phyloP scores from a whole-genome alignment of 345 rosid species.

The Citrus glauca region DNA sequence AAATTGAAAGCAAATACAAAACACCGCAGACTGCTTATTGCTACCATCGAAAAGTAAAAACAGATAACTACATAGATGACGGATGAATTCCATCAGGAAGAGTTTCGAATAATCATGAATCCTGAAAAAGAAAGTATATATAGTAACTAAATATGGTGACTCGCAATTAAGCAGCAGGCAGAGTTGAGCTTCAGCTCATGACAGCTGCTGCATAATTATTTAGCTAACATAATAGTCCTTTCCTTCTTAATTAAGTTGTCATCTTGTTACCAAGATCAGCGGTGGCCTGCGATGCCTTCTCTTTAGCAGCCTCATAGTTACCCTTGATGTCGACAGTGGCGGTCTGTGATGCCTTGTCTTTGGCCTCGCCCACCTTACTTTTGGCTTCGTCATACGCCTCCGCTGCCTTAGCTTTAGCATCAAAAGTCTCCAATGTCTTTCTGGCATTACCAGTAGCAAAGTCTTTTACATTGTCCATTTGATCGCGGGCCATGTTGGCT shows the following conservation, averaged over 20 bases:
- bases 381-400: conserved; percentile 23
- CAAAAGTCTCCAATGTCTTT: background rate
- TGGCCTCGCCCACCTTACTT: conserved; percentile 35
- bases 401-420: background rate
- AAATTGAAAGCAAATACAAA: too few species aligned
- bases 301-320: conserved; percentile 46
- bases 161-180: conserved; percentile 14
- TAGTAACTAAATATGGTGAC: background rate
- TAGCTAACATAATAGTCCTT: background rate
- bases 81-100: too few species aligned
- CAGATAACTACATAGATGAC: too few species aligned
- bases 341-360: conserved; percentile 45
- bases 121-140: background rate
- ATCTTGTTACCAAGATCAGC: conserved; percentile 43
- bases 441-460: conserved; percentile 8
- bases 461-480: background rate
- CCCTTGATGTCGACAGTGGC: conserved; percentile 19
- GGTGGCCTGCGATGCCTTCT: conserved; percentile 39
- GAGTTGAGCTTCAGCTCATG: conserved; percentile 10
- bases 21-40: too few species aligned
- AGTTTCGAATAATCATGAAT: background rate
- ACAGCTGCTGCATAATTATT: too few species aligned
- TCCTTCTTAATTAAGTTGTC: conserved; percentile 9
- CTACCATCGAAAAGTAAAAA: too few species aligned
- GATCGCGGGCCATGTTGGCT: conserved; percentile 17